Conservation (phyloP, 495 filamentous ascomycete genomes). For the Xylaria castorea region DNA sequence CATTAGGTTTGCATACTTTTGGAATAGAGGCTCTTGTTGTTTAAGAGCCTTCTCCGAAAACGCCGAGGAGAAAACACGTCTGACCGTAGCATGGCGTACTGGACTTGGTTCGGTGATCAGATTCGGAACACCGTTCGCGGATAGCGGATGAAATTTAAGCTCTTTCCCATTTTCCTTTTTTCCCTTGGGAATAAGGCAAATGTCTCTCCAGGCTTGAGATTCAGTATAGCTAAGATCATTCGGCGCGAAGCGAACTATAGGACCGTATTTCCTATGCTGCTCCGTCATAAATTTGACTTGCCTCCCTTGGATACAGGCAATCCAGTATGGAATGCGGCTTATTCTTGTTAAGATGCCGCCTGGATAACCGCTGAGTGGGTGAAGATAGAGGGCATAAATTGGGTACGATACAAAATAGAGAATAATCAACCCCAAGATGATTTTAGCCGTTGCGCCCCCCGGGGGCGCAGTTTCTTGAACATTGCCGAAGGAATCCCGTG, state of each 20-base stretch:
- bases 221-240: conserved; percentile 51
- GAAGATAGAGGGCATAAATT: conserved; percentile 28
- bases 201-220: conserved; percentile 54
- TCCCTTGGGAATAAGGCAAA: conserved; percentile 46
- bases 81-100: conserved; percentile 37
- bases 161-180: conserved; percentile 33
- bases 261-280: conserved; percentile 52
- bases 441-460: background rate
- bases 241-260: conserved; percentile 51
- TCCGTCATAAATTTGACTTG: conserved; percentile 28
- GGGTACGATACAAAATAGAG: conserved; percentile 17
- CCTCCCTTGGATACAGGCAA: conserved; percentile 26
- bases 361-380: conserved; percentile 29
- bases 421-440: conserved; percentile 2
- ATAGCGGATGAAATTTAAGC: conserved; percentile 18
- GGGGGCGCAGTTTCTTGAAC: background rate
- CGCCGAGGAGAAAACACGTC: conserved; percentile 50
- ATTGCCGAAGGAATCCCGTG: conserved; percentile 12
- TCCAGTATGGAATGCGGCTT: conserved; percentile 33
- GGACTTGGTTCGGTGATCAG: conserved; percentile 17
- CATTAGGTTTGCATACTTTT: conserved; percentile 51
- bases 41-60: conserved; percentile 55
- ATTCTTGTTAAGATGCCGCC: conserved; percentile 7
- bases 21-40: conserved; percentile 53
- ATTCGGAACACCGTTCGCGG: conserved; percentile 26